Conservation (phyloP, 108 stramenopile genomes). For the Fistulifera solaris region DNA sequence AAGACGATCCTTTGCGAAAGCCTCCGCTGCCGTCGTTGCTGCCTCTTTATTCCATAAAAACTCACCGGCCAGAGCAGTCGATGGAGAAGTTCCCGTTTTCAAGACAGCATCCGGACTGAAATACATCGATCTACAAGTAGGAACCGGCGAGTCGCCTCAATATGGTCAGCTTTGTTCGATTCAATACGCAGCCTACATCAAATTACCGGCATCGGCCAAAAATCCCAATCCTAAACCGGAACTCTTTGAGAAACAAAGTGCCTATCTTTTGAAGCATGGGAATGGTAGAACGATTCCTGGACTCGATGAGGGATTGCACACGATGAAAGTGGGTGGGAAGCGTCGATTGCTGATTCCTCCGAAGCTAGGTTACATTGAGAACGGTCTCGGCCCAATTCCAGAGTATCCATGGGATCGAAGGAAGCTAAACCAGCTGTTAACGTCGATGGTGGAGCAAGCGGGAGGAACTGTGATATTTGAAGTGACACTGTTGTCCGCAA, state of each 20-base stretch:
- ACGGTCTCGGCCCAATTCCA: constrained; percentile 68
- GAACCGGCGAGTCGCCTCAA: constrained; percentile 31
- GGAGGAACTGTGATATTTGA: constrained; percentile 75
- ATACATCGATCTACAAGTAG: constrained; percentile 41
- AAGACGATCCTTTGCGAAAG: too few relatives aligned
- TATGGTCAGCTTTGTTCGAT: constrained; percentile 73
- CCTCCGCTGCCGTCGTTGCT: too few relatives aligned
- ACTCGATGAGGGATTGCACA: constrained; percentile 78
- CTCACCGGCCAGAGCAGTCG: not conserved
- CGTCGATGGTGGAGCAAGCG: constrained; percentile 56
- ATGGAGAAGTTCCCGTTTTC: constrained; percentile 19
- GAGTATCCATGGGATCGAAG: constrained; percentile 49
- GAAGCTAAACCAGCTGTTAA: constrained; percentile 51
- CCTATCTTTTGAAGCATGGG: constrained; percentile 77
- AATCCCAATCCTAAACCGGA: constrained; percentile 25
- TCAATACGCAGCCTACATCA: constrained; percentile 68
- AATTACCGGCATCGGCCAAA: constrained; percentile 32
- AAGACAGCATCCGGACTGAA: constrained; percentile 74
- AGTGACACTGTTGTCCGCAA: constrained; percentile 40
- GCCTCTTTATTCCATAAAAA: not conserved
- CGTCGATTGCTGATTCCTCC: constrained; percentile 76
- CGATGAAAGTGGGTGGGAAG: constrained; percentile 65
- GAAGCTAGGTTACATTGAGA: constrained; percentile 64
- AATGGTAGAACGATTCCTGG: constrained; percentile 72
- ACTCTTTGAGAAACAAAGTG: constrained; percentile 51